Evolutionary conservation across 352 stramenopile species (phyloP).

Genomic region (Pythium grandisporangium): DNA sequence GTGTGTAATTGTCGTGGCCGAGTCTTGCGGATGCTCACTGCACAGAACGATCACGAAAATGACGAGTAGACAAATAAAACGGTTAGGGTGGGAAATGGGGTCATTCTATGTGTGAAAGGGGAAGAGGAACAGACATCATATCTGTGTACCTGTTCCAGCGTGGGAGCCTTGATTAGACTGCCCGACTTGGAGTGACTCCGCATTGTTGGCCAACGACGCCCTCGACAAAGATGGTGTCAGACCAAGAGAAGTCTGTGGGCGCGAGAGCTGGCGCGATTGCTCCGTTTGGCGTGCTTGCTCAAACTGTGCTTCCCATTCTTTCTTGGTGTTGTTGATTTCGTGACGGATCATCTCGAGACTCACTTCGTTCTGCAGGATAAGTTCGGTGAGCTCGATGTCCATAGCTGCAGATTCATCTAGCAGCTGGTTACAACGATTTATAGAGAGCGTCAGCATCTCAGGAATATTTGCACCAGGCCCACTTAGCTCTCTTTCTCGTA

Average conservation of each 20-base stretch:
- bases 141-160: no score
- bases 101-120: no score
- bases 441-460: background rate
- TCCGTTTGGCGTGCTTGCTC: slow-evolving; percentile 38
- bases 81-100: no score
- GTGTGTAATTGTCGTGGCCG: slow-evolving; percentile 35
- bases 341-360: slow-evolving; percentile 78
- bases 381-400: slow-evolving; percentile 70
- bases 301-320: slow-evolving; percentile 61
- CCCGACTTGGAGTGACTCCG: no score
- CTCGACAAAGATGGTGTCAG: no score
- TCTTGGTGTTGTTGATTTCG: slow-evolving; percentile 77
- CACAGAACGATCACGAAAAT: no score
- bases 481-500: background rate
- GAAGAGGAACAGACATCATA: no score
- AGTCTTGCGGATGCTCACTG: no score
- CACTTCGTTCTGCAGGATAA: slow-evolving; percentile 82
- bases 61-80: no score
- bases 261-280: slow-evolving; percentile 17
- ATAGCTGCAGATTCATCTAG: slow-evolving; percentile 66
- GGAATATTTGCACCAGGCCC: no score
- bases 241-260: slow-evolving; percentile 50
- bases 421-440: slow-evolving; percentile 20
- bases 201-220: no score
- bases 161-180: no score